Evolutionary conservation across 116 monocot species (phyloP).

Genomic region (Trichopus zeylanicus): DNA sequence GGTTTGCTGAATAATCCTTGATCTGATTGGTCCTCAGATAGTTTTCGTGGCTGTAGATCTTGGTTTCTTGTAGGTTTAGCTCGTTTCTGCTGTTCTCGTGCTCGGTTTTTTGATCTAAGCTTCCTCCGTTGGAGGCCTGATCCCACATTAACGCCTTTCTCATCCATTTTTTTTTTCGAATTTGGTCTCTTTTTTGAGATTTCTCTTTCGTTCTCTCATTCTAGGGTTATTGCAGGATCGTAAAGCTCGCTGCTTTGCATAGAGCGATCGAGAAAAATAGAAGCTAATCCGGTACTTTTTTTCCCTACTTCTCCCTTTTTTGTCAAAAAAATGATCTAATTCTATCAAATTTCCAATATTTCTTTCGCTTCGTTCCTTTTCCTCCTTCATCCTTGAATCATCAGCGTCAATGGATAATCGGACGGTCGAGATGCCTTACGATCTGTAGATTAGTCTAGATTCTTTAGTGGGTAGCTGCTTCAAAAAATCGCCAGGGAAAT

Average conservation of each 20-base stretch:
- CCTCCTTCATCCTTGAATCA: neutral
- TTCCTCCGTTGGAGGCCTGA: neutral
- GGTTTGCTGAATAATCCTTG: too few relatives aligned
- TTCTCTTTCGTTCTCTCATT: neutral
- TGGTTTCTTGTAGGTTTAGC: too few relatives aligned
- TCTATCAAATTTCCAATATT: too few relatives aligned
- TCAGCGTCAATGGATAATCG: neutral
- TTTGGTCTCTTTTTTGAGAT: too few relatives aligned
- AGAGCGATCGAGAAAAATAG: neutral
- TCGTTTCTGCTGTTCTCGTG: too few relatives aligned
- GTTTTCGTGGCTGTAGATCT: too few relatives aligned
- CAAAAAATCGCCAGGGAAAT: slow-evolving; percentile 2
- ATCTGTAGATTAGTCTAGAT: neutral
- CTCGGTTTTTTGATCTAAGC: too few relatives aligned
- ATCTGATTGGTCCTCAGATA: too few relatives aligned
- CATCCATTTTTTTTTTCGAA: neutral
- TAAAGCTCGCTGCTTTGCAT: neutral
- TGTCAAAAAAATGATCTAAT: too few relatives aligned
- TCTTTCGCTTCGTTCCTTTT: too few relatives aligned
- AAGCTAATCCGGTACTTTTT: neutral
- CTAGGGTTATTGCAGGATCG: slow-evolving; percentile 4
- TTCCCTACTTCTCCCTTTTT: neutral
- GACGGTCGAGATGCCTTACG: neutral
- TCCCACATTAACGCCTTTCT: too few relatives aligned
- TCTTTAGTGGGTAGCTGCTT: neutral